Conservation (phyloP, 495 filamentous ascomycete species). For the Penicillium robsamsonii region DNA sequence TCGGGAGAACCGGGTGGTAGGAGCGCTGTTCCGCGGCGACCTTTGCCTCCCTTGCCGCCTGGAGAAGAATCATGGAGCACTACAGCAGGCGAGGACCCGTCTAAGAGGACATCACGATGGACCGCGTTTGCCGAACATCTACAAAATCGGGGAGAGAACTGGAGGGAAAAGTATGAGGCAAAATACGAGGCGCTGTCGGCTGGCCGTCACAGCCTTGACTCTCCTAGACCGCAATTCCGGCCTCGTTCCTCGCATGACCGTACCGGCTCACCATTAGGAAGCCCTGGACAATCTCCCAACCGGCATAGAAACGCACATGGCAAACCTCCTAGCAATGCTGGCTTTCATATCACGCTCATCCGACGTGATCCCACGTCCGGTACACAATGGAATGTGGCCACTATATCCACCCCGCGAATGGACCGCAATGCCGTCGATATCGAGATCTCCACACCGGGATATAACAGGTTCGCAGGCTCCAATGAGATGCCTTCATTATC, state of each 20-base stretch:
- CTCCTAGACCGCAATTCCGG: conserved; percentile 32
- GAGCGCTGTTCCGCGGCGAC: conserved; percentile 19
- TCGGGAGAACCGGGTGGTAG: background rate
- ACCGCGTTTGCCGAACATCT: conserved; percentile 33
- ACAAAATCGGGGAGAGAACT: conserved; percentile 22
- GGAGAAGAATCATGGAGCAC: conserved; percentile 23
- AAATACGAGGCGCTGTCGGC: conserved; percentile 23
- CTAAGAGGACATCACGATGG: conserved; percentile 33
- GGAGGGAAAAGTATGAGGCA: conserved; percentile 26
- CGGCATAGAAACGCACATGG: conserved; percentile 9
- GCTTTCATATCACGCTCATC: conserved; percentile 77
- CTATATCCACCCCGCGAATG: conserved; percentile 49
- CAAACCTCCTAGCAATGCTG: conserved; percentile 16
- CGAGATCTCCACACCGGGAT: conserved; percentile 61
- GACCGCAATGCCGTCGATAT: conserved; percentile 51
- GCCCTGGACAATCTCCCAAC: conserved; percentile 31
- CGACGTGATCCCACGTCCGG: conserved; percentile 78
- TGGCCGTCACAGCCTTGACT: conserved; percentile 37
- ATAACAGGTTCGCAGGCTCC: conserved; percentile 54
- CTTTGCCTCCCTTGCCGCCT: conserved; percentile 34
- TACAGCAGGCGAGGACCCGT: conserved; percentile 8
- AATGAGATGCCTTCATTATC: conserved; percentile 37
- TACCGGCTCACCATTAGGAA: conserved; percentile 25
- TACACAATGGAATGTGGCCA: conserved; percentile 87
- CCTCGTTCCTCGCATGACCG: conserved; percentile 32